phyloP scores from a whole-genome alignment of 768 basidiomycete genomes.

The Mycena maculata region DNA sequence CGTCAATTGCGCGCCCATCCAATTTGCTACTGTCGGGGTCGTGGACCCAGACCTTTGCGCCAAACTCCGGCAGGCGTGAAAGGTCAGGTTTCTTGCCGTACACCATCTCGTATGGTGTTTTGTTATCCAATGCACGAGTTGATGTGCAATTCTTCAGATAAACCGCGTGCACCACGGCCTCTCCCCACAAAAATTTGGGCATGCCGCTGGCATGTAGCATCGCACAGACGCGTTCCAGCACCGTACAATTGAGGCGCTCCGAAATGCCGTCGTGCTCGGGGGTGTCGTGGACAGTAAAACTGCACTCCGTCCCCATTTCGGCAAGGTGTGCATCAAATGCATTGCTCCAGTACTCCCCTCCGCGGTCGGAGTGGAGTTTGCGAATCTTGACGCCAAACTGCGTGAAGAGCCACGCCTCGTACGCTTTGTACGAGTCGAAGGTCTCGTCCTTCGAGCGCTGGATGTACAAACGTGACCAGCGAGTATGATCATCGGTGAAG shows the following conservation, averaged over 20 bases:
- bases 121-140: constrained; percentile 34
- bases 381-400: constrained; percentile 40
- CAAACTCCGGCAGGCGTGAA: no score
- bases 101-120: no score
- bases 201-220: constrained; percentile 43
- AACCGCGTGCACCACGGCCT: constrained; percentile 40
- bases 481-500: constrained; percentile 2
- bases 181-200: constrained; percentile 48
- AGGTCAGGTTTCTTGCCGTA: no score
- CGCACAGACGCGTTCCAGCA: constrained; percentile 45
- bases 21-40: no score
- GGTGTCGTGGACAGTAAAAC: no score
- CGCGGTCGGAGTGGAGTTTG: no score
- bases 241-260: constrained; percentile 47
- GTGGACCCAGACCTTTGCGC: no score
- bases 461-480: constrained; percentile 1
- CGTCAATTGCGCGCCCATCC: no score
- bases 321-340: no score
- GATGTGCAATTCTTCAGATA: constrained; percentile 43
- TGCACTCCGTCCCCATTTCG: no score
- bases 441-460: constrained; percentile 8
- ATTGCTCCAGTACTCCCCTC: no score
- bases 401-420: constrained; percentile 39
- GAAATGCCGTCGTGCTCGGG: constrained; percentile 53
- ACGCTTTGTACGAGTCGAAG: constrained; percentile 36